Evolutionary conservation across 2,329 filamentous ascomycete genomes (phyloP), one percentile per base, ranked within the genome.

Genomic region (Ophiognomonia clavigignenti-juglandacearum): DNA sequence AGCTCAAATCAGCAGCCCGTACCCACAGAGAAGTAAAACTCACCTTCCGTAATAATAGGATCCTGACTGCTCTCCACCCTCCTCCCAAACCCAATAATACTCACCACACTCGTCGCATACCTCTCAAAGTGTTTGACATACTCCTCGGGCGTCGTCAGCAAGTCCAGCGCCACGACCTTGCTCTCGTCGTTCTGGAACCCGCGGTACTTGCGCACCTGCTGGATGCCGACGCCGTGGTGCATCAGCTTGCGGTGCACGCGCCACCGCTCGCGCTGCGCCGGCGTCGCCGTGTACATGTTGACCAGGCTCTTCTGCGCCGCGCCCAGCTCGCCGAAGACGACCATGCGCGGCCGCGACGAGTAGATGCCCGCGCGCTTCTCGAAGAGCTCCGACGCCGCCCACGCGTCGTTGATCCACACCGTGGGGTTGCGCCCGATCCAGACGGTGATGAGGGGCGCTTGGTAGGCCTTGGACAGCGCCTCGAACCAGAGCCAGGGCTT

Each of bases 401-500:
- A 71, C 0, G 72, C 70, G 29, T 74, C 71, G 47, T 73, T 72
- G 48, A 80, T 66, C 61, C 69, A 73, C 13, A 73, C 62, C 1
- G 68, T 72, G 4, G 69, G 68, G 45, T 69, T 70, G 22, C 53
- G 60, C n/a, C 73, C 72, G 39, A 78, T 74, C 77, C 76, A 80
- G 54, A 77, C 72, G 0, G 77, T 80, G 39, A 80, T 72, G 6
- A 80, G 55, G 0, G 74, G 71, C 0, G 70, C 64, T 5, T 72
- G 60, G 55, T 76, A 73, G 39, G 63, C 56, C 53, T 74, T 72
- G 4, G 76, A 74, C 0, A 79, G 60, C 53, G 73, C 57, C 45
- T 80, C 74, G 53, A 80, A 78, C 59, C 74, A 75, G 20, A 79
- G 67, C 77, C 77, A 81, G 3, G 77, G 76, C 55, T 80, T 78